phyloP scores from a whole-genome alignment of 2,329 filamentous ascomycete species.

The Aureobasidium sp. region DNA sequence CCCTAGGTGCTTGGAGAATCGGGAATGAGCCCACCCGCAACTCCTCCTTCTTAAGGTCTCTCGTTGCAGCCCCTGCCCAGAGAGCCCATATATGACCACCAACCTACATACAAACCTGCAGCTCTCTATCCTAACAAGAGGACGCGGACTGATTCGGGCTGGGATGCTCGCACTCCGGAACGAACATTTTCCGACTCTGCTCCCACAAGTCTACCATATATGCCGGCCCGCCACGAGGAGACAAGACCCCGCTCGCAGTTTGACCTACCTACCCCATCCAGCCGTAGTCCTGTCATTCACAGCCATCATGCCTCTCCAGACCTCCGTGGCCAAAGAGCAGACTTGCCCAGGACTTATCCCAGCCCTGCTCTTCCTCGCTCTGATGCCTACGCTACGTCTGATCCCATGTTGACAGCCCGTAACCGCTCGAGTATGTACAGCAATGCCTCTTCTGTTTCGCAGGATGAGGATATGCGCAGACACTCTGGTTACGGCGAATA shows the following conservation, averaged over 20 bases:
- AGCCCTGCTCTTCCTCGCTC: background rate
- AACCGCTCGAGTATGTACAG: constrained; percentile 10
- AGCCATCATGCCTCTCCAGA: constrained; percentile 8
- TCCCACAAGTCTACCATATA: constrained; percentile 4
- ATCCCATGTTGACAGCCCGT: background rate
- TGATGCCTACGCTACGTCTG: background rate
- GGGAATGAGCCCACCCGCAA: constrained; percentile 23
- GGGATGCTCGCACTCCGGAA: constrained; percentile 8
- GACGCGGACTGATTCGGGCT: constrained; percentile 19
- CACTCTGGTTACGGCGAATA: constrained; percentile 7
- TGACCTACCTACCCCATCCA: constrained; percentile 4
- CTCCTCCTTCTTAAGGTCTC: constrained; percentile 19
- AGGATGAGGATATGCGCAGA: constrained; percentile 1
- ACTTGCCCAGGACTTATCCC: background rate
- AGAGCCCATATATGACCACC: constrained; percentile 22
- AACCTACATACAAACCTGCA: constrained; percentile 25
- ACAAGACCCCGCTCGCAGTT: background rate
- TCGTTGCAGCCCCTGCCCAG: constrained; percentile 21
- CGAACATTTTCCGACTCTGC: background rate
- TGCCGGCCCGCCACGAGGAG: background rate
- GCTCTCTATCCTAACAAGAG: constrained; percentile 29
- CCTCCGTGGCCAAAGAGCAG: background rate
- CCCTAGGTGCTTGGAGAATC: constrained; percentile 22
- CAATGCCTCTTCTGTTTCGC: constrained; percentile 8
- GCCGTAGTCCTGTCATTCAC: background rate